Evolutionary conservation across 139 green algal genomes (phyloP), one percentile per base, ranked within the genome.

Genomic region (Raphidocelis subcapitata): DNA sequence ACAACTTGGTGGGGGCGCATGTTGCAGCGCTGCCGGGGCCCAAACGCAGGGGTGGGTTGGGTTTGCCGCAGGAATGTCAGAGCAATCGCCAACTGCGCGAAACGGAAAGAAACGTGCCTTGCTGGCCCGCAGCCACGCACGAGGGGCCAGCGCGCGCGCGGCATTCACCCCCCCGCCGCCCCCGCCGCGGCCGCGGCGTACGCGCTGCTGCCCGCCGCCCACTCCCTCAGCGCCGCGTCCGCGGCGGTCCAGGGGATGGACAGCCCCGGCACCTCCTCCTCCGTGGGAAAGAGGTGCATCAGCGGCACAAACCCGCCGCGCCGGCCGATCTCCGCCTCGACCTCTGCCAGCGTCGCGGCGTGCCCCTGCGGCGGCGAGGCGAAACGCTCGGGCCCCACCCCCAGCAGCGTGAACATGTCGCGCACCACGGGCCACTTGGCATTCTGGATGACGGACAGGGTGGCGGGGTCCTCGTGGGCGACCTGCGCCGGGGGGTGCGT

Each of bases 101-200:
- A n/a, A n/a, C n/a, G n/a, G n/a, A n/a, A n/a, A n/a, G n/a, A n/a
- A n/a, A n/a, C n/a, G n/a, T n/a, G n/a, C n/a, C n/a, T n/a, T n/a
- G n/a, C n/a, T n/a, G n/a, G n/a, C n/a, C n/a, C n/a, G n/a, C n/a
- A n/a, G n/a, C n/a, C n/a, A n/a, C n/a, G n/a, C n/a, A n/a, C n/a
- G n/a, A n/a, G n/a, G n/a, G n/a, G n/a, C n/a, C n/a, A n/a, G n/a
- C n/a, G n/a, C n/a, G n/a, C n/a, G n/a, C n/a, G n/a, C n/a, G n/a
- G n/a, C n/a, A n/a, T n/a, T n/a, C n/a, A n/a, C n/a, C n/a, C n/a
- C n/a, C n/a, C n/a, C n/a, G n/a, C n/a, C n/a, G n/a, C n/a, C n/a
- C n/a, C n/a, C n/a, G n/a, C n/a, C n/a, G 94, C 94, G 67, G 94
- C 88, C 88, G 98, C 94, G 70, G 88, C 95, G 57, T 75, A 75